Percentiles rank a stretch among this genome's conserved stretches.
These are phyloP conservation scores for Psilocybe cubensis DNA, from an alignment of 768 basidiomycete species.

Conservation along the genomic window DNA sequence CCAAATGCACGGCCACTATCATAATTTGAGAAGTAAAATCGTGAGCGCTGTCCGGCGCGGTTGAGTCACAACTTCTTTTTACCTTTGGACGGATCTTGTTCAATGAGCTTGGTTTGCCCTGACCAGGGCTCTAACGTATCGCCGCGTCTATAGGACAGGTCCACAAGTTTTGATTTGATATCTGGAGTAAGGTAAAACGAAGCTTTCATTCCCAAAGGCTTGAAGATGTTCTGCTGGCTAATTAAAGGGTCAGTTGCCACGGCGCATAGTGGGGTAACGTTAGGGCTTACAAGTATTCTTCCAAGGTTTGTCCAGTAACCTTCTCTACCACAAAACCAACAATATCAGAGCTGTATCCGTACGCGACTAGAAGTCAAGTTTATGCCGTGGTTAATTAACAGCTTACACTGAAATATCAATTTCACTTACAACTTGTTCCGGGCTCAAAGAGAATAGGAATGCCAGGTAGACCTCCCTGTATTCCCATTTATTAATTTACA, in stretches of 20 bases:
- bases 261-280: conserved; percentile 28
- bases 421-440: conserved; percentile 29
- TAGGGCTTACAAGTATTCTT: conserved; percentile 31
- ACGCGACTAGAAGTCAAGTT: conserved; percentile 25
- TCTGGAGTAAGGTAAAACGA: conserved; percentile 32
- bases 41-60: no score
- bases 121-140: conserved; percentile 22
- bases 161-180: conserved; percentile 20
- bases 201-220: conserved; percentile 28
- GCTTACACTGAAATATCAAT: neutral
- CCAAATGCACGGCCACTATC: conserved; percentile 24
- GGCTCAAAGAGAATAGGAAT: conserved; percentile 33
- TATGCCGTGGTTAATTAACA: neutral
- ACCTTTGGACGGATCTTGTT: conserved; percentile 27
- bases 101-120: conserved; percentile 20
- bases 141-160: conserved; percentile 19
- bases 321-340: conserved; percentile 36
- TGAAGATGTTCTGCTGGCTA: conserved; percentile 34
- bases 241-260: conserved; percentile 18
- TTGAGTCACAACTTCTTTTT: no score
- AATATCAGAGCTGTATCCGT: conserved; percentile 33
- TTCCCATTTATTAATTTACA: no score
- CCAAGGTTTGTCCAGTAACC: conserved; percentile 29
- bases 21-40: neutral
- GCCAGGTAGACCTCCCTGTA: conserved; percentile 27